Conservation (phyloP, 306 rosid genomes). For the Cajanus cajan region DNA sequence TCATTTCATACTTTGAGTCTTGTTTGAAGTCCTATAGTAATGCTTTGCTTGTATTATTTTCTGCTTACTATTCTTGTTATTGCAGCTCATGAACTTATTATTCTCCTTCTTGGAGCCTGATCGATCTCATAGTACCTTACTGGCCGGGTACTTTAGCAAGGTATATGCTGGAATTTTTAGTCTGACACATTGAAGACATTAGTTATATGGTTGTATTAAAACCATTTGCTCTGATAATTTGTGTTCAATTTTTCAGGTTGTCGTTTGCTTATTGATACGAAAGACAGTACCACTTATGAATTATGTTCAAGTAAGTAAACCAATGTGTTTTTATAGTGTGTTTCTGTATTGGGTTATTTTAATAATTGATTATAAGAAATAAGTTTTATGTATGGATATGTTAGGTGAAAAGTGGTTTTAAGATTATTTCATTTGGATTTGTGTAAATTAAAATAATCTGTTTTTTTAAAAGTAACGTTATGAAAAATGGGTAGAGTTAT, state of each 20-base stretch:
- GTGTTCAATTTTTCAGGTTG: conserved; percentile 55
- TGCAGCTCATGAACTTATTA: conserved; percentile 89
- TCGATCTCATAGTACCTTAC: conserved; percentile 69
- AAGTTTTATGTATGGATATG: background rate
- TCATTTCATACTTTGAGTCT: background rate
- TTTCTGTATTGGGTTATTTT: background rate
- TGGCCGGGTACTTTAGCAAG: conserved; percentile 98
- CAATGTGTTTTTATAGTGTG: background rate
- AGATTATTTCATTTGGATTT: background rate
- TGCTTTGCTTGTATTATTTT: conserved; percentile 14
- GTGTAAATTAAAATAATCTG: background rate
- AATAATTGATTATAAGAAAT: background rate
- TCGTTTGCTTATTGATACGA: conserved; percentile 87
- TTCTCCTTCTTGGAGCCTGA: conserved; percentile 88
- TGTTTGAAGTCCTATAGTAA: background rate
- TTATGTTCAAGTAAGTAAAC: conserved; percentile 87
- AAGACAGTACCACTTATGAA: conserved; percentile 90
- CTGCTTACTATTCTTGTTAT: conserved; percentile 17
- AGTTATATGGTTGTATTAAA: background rate
- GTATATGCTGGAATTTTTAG: conserved; percentile 43
- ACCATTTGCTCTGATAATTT: conserved; percentile 3
- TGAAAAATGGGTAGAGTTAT: background rate
- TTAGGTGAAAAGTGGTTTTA: background rate
- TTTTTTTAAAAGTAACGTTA: background rate
- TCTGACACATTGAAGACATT: background rate